Conservation (phyloP, 106 monocot species). For the Chionographis japonica region DNA sequence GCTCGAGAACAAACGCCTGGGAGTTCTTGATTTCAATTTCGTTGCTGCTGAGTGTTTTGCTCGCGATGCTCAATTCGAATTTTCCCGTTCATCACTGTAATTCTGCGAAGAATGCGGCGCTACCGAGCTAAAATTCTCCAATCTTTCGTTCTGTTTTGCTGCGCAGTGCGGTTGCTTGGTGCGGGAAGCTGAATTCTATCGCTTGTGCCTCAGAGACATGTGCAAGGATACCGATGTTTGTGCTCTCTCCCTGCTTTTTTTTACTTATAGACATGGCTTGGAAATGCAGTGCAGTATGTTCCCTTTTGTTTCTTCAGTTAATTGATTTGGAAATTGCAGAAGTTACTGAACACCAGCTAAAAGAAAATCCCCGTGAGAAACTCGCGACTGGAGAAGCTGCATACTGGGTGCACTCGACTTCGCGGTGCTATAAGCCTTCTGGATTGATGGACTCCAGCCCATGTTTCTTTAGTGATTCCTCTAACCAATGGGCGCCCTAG, state of each 20-base stretch:
- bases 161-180: conserved; percentile 97
- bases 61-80: background rate
- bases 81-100: background rate
- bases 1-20: background rate
- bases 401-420: no score
- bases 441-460: no score
- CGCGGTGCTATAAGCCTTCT: no score
- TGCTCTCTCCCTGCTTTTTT: background rate
- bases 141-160: conserved; percentile 11
- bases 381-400: no score
- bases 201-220: conserved; percentile 98
- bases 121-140: background rate
- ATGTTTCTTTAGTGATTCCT: no score
- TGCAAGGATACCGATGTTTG: conserved; percentile 89
- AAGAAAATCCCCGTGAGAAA: no score
- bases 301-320: background rate
- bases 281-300: background rate
- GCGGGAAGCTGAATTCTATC: conserved; percentile 81
- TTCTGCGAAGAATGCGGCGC: background rate
- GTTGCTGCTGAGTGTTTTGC: no score
- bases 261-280: background rate
- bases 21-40: no score
- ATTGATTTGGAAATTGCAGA: no score
- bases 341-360: no score
- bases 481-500: no score